These are phyloP conservation scores for Pleodorina starrii DNA, from an alignment of 139 green algal species.

Conservation along the genomic window DNA sequence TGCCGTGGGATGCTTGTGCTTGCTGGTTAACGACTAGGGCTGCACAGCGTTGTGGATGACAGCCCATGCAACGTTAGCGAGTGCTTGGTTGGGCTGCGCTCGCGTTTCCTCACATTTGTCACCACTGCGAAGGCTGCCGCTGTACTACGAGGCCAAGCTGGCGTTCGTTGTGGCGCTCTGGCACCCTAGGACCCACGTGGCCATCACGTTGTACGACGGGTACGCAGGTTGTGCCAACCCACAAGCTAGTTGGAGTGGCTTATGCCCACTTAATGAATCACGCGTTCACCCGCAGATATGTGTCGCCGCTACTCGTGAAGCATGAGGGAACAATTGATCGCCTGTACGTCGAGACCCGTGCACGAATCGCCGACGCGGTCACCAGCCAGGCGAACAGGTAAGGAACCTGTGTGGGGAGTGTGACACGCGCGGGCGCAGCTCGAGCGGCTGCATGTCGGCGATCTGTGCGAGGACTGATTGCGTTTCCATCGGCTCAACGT, in stretches of 20 bases:
- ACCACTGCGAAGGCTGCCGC: conserved; percentile 40
- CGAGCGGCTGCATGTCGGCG: too few relatives aligned
- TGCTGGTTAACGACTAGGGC: too few relatives aligned
- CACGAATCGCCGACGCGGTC: conserved; percentile 5
- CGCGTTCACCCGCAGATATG: conserved; percentile 24
- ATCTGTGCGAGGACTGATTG: too few relatives aligned
- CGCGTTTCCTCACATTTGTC: too few relatives aligned
- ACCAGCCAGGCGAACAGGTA: conserved; percentile 9
- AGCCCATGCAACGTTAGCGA: not conserved
- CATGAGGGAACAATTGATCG: conserved; percentile 39
- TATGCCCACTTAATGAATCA: too few relatives aligned
- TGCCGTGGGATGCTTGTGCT: too few relatives aligned
- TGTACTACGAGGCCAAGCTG: conserved; percentile 57
- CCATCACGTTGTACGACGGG: conserved; percentile 45
- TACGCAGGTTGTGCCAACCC: too few relatives aligned
- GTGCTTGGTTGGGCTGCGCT: too few relatives aligned
- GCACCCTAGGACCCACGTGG: conserved; percentile 45
- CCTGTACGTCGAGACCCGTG: not conserved
- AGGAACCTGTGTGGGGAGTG: not conserved
- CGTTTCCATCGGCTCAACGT: too few relatives aligned
- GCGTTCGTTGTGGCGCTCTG: conserved; percentile 50
- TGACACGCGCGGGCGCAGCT: too few relatives aligned
- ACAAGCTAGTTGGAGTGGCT: too few relatives aligned
- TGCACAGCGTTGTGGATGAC: too few relatives aligned
- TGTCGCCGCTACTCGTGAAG: conserved; percentile 16